Evolutionary conservation across 352 stramenopile species (phyloP).

Genomic region (Lagenidium sp.): DNA sequence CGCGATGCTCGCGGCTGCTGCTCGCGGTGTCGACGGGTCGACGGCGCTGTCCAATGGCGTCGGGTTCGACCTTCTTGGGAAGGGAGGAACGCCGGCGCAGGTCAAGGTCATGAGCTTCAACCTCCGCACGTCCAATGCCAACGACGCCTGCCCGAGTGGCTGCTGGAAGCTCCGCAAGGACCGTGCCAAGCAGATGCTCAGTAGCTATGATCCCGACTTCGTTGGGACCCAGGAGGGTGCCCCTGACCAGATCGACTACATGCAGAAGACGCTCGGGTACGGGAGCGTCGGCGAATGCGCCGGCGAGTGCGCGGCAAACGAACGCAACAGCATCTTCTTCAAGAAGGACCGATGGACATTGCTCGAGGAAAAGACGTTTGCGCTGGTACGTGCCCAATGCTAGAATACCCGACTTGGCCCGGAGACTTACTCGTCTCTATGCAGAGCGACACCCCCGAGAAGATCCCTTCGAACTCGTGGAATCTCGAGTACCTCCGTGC

Average conservation of each 20-base stretch:
- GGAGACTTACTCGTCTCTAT: no score
- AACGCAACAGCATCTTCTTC: conserved; percentile 70
- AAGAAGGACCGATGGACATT: conserved; percentile 26
- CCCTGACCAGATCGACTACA: conserved; percentile 43
- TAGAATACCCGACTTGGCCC: no score
- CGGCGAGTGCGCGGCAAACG: conserved; percentile 40
- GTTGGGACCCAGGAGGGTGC: conserved; percentile 58
- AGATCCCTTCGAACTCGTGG: conserved; percentile 53
- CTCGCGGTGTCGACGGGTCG: no score
- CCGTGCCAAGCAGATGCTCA: conserved; percentile 26
- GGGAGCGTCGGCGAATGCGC: conserved; percentile 44
- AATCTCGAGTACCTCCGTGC: conserved; percentile 49
- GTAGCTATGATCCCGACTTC: conserved; percentile 41
- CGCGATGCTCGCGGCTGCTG: no score
- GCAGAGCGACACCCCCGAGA: conserved; percentile 56
- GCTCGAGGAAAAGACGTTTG: conserved; percentile 33
- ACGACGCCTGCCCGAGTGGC: conserved; percentile 46
- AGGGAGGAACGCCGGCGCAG: no score
- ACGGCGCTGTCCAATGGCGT: no score
- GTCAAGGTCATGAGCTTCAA: conserved; percentile 73
- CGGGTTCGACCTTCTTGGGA: no score
- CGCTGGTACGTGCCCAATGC: no score
- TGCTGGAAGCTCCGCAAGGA: conserved; percentile 52
- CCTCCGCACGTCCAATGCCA: conserved; percentile 49
- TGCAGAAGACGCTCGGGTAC: conserved; percentile 32